Percentiles rank a stretch among this genome's conserved stretches.
phyloP scores from a whole-genome alignment of 768 basidiomycete genomes.

The Mycena sanguinolenta region DNA sequence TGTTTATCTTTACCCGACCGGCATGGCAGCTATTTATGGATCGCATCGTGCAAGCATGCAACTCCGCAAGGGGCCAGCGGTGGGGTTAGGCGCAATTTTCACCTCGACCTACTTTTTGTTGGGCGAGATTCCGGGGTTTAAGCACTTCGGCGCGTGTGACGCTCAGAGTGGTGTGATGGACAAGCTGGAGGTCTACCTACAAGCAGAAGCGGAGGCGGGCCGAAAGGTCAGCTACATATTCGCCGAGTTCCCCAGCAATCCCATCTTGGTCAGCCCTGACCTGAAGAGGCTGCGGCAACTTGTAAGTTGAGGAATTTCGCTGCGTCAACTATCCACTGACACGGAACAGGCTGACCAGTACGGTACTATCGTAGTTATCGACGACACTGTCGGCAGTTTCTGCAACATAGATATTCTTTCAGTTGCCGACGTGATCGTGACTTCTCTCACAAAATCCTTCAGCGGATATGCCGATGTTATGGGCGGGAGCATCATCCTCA shows the following conservation, averaged over 20 bases:
- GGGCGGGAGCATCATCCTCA: conserved; percentile 85
- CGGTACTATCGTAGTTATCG: conserved; percentile 54
- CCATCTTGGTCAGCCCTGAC: background rate
- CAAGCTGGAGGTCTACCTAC: conserved; percentile 2
- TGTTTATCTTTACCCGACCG: conserved; percentile 3
- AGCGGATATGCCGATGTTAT: conserved; percentile 82
- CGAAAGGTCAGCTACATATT: conserved; percentile 42
- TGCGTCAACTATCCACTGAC: background rate
- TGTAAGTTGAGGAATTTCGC: conserved; percentile 45
- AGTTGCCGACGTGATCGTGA: conserved; percentile 78
- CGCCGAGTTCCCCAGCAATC: conserved; percentile 51
- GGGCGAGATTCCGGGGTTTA: background rate
- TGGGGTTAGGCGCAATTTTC: background rate
- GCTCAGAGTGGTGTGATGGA: conserved; percentile 13
- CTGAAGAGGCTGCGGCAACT: conserved; percentile 1
- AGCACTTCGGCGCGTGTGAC: conserved; percentile 4
- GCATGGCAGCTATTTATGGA: conserved; percentile 2
- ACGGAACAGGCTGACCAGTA: conserved; percentile 72
- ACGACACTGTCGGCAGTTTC: conserved; percentile 86
- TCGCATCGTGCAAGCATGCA: background rate
- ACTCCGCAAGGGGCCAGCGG: background rate
- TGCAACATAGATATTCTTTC: conserved; percentile 80
- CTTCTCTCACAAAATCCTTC: conserved; percentile 83
- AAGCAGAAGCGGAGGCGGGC: background rate
- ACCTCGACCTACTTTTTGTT: background rate